Evolutionary conservation across 148 eudicot species (phyloP).

Genomic region (Selenicereus undatus): DNA sequence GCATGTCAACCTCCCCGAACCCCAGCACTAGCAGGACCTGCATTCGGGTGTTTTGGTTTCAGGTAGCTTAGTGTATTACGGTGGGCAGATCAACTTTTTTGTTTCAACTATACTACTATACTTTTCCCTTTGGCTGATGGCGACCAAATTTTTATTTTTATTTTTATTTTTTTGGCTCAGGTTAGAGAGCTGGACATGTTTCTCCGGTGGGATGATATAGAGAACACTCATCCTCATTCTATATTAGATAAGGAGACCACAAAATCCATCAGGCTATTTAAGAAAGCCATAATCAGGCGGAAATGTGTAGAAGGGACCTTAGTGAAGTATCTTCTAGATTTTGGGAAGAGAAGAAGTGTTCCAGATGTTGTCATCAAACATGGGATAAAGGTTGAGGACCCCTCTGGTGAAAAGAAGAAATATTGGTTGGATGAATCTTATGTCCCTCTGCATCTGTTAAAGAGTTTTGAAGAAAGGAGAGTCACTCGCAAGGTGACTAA

Average conservation of each 20-base stretch:
- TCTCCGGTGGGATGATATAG: conserved; percentile 87
- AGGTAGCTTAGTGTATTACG: neutral
- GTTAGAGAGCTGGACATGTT: conserved; percentile 79
- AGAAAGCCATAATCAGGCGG: conserved; percentile 73
- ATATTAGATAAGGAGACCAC: conserved; percentile 57
- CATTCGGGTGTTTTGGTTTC: neutral
- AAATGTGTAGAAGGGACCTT: conserved; percentile 53
- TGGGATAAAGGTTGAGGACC: conserved; percentile 65
- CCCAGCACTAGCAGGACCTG: neutral
- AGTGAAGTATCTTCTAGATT: conserved; percentile 86
- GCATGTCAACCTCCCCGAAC: too few relatives aligned
- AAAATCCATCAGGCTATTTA: conserved; percentile 68
- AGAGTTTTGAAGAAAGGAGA: conserved; percentile 81
- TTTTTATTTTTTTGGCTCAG: conserved; percentile 33
- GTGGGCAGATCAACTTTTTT: neutral
- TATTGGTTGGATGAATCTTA: conserved; percentile 85
- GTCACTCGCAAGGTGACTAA: conserved; percentile 64
- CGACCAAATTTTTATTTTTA: neutral
- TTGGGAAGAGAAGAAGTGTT: conserved; percentile 85
- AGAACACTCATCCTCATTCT: conserved; percentile 51
- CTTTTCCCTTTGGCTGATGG: conserved; percentile 10
- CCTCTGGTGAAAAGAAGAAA: conserved; percentile 69
- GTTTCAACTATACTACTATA: conserved; percentile 4
- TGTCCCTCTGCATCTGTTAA: conserved; percentile 85
- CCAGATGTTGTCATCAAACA: conserved; percentile 77